phyloP scores from a whole-genome alignment of 371 early-diverging fungal species.

The Parasitella parasitica region DNA sequence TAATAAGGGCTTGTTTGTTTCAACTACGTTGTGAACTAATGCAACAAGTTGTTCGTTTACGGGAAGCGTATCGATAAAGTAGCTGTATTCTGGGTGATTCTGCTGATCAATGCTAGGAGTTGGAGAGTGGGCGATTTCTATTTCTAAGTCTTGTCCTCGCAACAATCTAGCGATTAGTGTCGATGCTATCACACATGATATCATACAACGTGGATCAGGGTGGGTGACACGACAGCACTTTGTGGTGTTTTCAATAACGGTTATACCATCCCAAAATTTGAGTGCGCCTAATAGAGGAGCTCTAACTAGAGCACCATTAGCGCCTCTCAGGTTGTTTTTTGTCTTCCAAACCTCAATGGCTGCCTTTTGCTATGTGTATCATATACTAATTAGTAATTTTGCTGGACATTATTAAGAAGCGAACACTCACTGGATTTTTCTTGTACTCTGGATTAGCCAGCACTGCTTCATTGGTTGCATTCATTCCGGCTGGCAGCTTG shows the following conservation, averaged over 20 bases:
- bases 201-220: conserved; percentile 68
- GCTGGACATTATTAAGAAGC: neutral
- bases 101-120: conserved; percentile 10
- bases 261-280: conserved; percentile 64
- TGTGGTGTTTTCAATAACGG: conserved; percentile 57
- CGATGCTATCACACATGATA: conserved; percentile 58
- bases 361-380: conserved; percentile 20
- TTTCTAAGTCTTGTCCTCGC: conserved; percentile 45
- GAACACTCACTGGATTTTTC: conserved; percentile 27
- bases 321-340: conserved; percentile 36
- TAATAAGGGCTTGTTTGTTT: conserved; percentile 52
- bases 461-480: conserved; percentile 53
- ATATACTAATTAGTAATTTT: too few relatives aligned
- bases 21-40: conserved; percentile 48
- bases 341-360: conserved; percentile 35
- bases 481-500: conserved; percentile 58
- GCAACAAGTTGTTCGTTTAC: conserved; percentile 39
- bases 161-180: conserved; percentile 57
- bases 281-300: conserved; percentile 59
- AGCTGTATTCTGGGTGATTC: neutral
- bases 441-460: conserved; percentile 45
- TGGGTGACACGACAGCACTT: conserved; percentile 64
- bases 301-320: conserved; percentile 67
- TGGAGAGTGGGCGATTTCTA: conserved; percentile 16
- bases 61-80: conserved; percentile 25